phyloP scores from a whole-genome alignment of 257 asterid species.

The Rubia yunnanensis region DNA sequence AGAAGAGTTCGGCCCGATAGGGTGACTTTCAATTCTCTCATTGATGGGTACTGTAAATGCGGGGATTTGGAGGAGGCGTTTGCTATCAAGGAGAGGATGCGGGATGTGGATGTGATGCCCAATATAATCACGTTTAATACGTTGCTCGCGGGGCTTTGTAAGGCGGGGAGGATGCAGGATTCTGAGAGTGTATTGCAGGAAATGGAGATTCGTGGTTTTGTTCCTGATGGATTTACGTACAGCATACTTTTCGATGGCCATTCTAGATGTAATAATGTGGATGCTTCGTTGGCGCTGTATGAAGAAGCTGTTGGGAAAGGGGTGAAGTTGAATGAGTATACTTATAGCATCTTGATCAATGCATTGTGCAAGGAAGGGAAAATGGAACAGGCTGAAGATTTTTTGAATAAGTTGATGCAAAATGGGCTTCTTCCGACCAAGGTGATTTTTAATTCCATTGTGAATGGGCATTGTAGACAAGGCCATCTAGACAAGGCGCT shows the following conservation, averaged over 20 bases:
- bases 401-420: constrained; percentile 40
- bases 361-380: neutral
- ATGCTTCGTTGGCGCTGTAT: neutral
- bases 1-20: constrained; percentile 38
- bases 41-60: constrained; percentile 29
- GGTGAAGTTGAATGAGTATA: neutral
- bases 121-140: constrained; percentile 60
- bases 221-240: constrained; percentile 59
- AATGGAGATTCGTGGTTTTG: constrained; percentile 48
- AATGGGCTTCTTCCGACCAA: constrained; percentile 44
- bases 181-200: constrained; percentile 44
- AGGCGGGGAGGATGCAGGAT: constrained; percentile 60
- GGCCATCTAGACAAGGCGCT: constrained; percentile 49
- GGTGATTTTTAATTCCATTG: constrained; percentile 22
- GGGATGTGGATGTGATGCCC: constrained; percentile 38
- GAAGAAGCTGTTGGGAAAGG: neutral
- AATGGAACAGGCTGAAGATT: constrained; percentile 44
- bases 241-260: constrained; percentile 62
- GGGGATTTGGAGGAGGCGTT: constrained; percentile 47
- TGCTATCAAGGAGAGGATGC: constrained; percentile 47
- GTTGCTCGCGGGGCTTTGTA: constrained; percentile 59
- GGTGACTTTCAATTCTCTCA: constrained; percentile 61
- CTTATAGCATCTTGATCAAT: neutral
- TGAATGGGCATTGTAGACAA: constrained; percentile 49
- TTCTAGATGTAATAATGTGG: constrained; percentile 17